Percentiles rank a stretch among this genome's conserved stretches.
Evolutionary conservation across 768 basidiomycete genomes (phyloP).

Genomic region (Lyophyllum atratum): DNA sequence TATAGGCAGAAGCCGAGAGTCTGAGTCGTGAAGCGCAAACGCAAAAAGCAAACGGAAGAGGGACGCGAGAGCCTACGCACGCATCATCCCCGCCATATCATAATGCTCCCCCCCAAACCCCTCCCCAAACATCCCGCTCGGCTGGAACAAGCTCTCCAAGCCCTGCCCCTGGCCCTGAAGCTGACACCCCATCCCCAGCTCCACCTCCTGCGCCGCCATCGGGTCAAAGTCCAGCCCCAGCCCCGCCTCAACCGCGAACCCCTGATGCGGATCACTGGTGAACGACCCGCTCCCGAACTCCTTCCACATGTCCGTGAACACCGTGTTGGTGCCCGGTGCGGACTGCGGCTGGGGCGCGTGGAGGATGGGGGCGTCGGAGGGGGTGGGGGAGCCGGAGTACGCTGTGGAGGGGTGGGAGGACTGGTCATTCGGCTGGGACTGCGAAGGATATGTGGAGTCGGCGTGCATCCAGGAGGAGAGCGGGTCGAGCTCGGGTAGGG

Average conservation of each 20-base stretch:
- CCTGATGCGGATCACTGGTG: slow-evolving; percentile 3
- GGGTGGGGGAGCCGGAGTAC: slow-evolving; percentile 44
- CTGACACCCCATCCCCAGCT: not conserved
- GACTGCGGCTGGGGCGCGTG: slow-evolving; percentile 8
- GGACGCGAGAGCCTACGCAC: no score
- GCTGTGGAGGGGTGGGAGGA: slow-evolving; percentile 36
- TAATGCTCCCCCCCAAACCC: not conserved
- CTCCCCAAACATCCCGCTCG: slow-evolving; percentile 3
- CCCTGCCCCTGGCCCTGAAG: not conserved
- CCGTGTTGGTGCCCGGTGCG: not conserved
- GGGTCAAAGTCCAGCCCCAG: slow-evolving; percentile 1
- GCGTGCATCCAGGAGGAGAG: slow-evolving; percentile 16
- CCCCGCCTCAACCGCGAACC: slow-evolving; percentile 1
- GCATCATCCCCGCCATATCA: no score
- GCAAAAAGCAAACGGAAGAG: not conserved
- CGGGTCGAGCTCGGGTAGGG: slow-evolving; percentile 17
- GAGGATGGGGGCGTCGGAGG: slow-evolving; percentile 12
- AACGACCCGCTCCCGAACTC: slow-evolving; percentile 9
- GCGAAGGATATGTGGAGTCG: slow-evolving; percentile 14
- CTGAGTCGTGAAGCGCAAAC: not conserved
- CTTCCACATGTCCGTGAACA: slow-evolving; percentile 20
- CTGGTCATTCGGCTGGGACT: slow-evolving; percentile 21
- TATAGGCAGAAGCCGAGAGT: no score
- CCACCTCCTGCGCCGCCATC: slow-evolving; percentile 1
- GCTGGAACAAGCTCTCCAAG: slow-evolving; percentile 9